Evolutionary conservation across 208 protist genomes (phyloP).

Genomic region (Novymonas esmeraldas): DNA sequence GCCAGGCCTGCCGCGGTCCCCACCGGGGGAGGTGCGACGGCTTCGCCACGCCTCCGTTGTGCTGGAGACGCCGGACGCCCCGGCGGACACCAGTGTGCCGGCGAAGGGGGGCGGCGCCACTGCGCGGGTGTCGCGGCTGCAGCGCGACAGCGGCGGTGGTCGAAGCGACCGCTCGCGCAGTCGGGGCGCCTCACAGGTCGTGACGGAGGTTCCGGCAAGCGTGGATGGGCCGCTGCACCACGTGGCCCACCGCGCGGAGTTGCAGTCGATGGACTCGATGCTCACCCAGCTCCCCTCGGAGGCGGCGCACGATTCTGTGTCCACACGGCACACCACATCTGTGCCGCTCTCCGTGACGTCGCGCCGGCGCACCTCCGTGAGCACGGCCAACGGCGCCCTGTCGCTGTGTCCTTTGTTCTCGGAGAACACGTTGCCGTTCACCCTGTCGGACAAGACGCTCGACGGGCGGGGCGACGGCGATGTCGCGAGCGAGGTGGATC

Average conservation of each 20-base stretch:
- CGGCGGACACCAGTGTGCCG: neutral
- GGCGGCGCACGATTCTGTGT: conserved; percentile 1
- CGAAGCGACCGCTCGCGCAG: neutral
- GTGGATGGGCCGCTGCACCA: neutral
- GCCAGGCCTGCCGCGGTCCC: neutral
- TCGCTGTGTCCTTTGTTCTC: conserved; percentile 4
- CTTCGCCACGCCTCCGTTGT: neutral
- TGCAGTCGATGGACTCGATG: neutral
- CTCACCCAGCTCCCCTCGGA: neutral
- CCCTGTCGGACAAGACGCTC: neutral
- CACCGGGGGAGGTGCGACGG: neutral
- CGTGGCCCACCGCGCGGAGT: neutral
- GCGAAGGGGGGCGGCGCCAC: neutral
- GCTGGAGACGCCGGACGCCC: neutral
- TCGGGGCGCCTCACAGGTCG: neutral
- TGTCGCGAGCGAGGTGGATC: conserved; percentile 3
- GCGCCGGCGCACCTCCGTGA: conserved; percentile 3
- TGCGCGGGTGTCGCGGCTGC: neutral
- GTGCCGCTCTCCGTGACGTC: neutral
- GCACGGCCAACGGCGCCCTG: neutral
- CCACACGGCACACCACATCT: too few species aligned
- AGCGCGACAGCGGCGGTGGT: neutral
- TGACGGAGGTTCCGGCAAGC: neutral
- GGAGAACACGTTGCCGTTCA: neutral
- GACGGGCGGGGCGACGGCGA: conserved; percentile 6